Conservation (phyloP, 768 basidiomycete species). For the Postia placenta region DNA sequence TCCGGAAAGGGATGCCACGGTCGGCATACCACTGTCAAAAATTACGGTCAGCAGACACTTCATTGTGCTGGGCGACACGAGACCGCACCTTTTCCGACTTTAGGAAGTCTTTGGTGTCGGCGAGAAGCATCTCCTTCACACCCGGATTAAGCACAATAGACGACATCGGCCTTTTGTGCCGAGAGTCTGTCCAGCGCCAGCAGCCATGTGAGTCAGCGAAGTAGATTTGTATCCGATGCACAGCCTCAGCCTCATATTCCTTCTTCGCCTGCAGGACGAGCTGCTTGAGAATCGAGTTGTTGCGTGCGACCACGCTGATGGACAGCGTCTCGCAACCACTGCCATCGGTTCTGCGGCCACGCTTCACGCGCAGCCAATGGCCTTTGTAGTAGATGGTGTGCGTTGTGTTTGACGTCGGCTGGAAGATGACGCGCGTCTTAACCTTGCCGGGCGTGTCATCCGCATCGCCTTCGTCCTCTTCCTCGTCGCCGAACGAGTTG, state of each 20-base stretch:
- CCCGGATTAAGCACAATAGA: constrained; percentile 85
- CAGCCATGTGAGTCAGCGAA: constrained; percentile 84
- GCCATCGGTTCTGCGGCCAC: constrained; percentile 64
- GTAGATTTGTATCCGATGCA: constrained; percentile 85
- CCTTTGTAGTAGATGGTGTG: constrained; percentile 85
- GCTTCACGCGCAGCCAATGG: constrained; percentile 75
- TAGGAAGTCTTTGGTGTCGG: constrained; percentile 79
- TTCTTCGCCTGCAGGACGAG: constrained; percentile 87
- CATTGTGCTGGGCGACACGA: not conserved
- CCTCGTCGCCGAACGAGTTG: constrained; percentile 54
- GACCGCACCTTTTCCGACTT: constrained; percentile 66
- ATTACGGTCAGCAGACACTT: constrained; percentile 7
- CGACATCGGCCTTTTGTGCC: constrained; percentile 84
- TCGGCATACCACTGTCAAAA: constrained; percentile 78
- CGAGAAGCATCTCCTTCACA: constrained; percentile 83
- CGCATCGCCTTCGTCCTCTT: constrained; percentile 41
- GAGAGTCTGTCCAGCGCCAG: constrained; percentile 84
- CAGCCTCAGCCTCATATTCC: constrained; percentile 81
- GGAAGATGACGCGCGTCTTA: constrained; percentile 81
- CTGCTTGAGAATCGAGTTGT: constrained; percentile 79
- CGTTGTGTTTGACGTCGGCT: constrained; percentile 82
- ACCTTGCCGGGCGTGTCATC: constrained; percentile 53
- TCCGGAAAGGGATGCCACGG: constrained; percentile 86
- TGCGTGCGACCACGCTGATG: constrained; percentile 81
- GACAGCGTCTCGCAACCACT: constrained; percentile 69